Conservation (phyloP, 2,329 filamentous ascomycete genomes). For the Fusarium pininemorale region DNA sequence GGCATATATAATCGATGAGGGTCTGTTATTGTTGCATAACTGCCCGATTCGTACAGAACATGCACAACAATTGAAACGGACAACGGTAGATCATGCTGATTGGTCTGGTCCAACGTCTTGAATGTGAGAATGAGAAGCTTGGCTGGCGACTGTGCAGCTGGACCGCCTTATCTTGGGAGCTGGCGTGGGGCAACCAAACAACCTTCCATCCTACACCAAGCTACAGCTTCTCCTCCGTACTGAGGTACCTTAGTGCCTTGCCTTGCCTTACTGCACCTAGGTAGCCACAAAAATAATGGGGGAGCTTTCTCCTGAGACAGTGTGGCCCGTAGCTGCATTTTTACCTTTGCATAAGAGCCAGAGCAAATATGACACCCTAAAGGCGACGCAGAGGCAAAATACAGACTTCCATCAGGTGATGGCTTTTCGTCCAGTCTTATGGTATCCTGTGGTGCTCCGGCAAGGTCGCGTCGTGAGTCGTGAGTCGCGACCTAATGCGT, state of each 20-base stretch:
- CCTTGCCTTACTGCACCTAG: background rate
- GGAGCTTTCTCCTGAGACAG: constrained; percentile 15
- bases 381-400: background rate
- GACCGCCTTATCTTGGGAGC: constrained; percentile 1
- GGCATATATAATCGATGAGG: background rate
- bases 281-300: background rate
- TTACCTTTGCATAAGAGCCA: background rate
- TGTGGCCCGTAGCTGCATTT: constrained; percentile 4
- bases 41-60: background rate
- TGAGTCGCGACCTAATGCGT: constrained; percentile 9
- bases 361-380: background rate
- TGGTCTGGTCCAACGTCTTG: constrained; percentile 5
- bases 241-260: background rate
- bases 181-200: constrained; percentile 9
- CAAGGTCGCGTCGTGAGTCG: constrained; percentile 8
- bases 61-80: background rate
- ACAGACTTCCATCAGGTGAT: constrained; percentile 9
- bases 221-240: background rate
- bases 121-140: background rate
- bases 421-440: background rate
- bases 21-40: background rate
- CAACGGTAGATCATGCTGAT: background rate
- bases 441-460: constrained; percentile 13
- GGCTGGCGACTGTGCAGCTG: background rate
- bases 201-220: background rate